A percentile compares a stretch with the other conserved stretches of the same genome.
Conservation (phyloP, 192 early-diverging fungal species). For the Entomortierella chlamydospora region DNA sequence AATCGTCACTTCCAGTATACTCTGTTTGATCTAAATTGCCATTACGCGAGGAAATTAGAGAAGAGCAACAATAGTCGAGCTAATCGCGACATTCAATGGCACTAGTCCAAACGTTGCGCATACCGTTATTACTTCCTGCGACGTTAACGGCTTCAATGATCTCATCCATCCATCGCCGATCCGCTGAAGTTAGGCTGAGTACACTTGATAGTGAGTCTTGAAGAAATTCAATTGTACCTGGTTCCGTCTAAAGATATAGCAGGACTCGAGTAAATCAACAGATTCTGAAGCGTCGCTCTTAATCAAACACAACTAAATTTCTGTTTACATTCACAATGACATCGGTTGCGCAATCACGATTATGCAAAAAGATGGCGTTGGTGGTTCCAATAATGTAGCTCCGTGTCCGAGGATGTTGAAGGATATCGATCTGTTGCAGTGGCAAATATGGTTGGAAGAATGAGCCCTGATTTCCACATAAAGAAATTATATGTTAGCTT, state of each 20-base stretch:
- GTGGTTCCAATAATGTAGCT: conserved; percentile 83
- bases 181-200: conserved; percentile 72
- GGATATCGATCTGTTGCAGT: conserved; percentile 84
- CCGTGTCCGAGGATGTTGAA: conserved; percentile 70
- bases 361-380: conserved; percentile 83
- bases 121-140: conserved; percentile 68
- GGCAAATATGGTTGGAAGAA: conserved; percentile 89
- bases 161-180: conserved; percentile 84
- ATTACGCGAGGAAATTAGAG: not conserved
- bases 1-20: conserved; percentile 83
- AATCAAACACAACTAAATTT: not conserved
- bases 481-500: not conserved
- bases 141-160: conserved; percentile 73
- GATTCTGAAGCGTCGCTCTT: not conserved
- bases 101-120: not conserved
- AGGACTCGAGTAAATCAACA: no score
- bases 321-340: conserved; percentile 77
- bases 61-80: not conserved
- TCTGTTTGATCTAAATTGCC: conserved; percentile 63
- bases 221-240: conserved; percentile 76
- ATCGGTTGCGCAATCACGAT: conserved; percentile 77
- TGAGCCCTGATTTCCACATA: conserved; percentile 60
- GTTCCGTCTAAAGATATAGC: conserved; percentile 65
- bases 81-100: no score
- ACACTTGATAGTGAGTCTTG: conserved; percentile 67